Evolutionary conservation across 2,329 filamentous ascomycete genomes (phyloP), one percentile per base, ranked within the genome.

Genomic region (Epichloe uncinata): DNA sequence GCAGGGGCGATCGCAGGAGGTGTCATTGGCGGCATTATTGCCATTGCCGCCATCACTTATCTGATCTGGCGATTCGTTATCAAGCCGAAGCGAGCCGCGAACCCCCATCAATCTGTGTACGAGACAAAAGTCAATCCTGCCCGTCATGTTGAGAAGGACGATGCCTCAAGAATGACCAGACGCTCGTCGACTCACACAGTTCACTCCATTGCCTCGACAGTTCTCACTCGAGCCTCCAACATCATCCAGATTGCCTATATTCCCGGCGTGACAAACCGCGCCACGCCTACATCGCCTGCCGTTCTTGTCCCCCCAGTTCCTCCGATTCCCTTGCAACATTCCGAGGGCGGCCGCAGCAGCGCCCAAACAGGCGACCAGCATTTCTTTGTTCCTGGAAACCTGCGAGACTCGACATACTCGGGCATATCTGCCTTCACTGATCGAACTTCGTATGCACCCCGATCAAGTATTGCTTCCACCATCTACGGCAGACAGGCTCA

Each of bases 201-300:
- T 49, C 79, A 85, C 60, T 97, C 91, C 12, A 88, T 98, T 63
- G 93, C 93, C 15, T 96, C 90, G 9, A 97, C 91, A 26, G 89
- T 97, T 52, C 78, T 96, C 53, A 97, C 93, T 16, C 83, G 93
- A 54, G 93, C 93, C 45, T 97, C 93, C 61, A 98, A 98, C 72
- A 91, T 98, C 64, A 98, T 98, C 60, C 93, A 97, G 69, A 98
- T 98, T 68, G 93, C 93, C 50, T 98, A 97, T 67, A 97, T 98
- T 57, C 93, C 93, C 13, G 93, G 93, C 53, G 90, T 97, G 60
- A 96, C 88, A 53, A 96, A 96, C 69, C 81, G 91, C 57, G 89
- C 90, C 12, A 82, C 84, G 7, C 85, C 87, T 5, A 83, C 85
- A n/a, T 91, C 88, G 0, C 87, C 87, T 3, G 82, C 81, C 38